These are phyloP conservation scores for Fragilariopsis cylindrus DNA, from an alignment of 108 stramenopile genomes.

Conservation along the genomic window DNA sequence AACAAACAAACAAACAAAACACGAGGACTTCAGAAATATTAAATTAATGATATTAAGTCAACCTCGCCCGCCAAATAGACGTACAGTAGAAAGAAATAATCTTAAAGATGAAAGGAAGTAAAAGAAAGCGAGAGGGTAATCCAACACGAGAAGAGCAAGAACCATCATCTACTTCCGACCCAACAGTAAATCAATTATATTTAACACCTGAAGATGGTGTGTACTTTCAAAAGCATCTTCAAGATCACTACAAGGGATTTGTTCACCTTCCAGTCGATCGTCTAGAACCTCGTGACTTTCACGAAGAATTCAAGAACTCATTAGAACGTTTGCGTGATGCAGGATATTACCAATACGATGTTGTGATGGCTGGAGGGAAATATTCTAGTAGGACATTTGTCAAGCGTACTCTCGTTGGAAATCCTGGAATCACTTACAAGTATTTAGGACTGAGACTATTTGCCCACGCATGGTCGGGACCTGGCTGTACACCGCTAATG, in stretches of 20 bases:
- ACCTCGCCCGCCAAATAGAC: no score
- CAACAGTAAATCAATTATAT: slow-evolving; percentile 7
- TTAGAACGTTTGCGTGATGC: slow-evolving; percentile 52
- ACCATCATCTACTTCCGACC: not conserved
- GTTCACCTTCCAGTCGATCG: slow-evolving; percentile 35
- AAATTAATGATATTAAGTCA: no score
- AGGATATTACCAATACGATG: slow-evolving; percentile 61
- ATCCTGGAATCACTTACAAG: slow-evolving; percentile 92
- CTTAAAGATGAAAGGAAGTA: no score
- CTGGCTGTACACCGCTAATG: slow-evolving; percentile 22
- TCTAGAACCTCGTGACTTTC: slow-evolving; percentile 31
- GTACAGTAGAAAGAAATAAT: no score
- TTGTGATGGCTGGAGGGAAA: slow-evolving; percentile 84
- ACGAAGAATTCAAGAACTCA: slow-evolving; percentile 34
- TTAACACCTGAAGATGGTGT: slow-evolving; percentile 45
- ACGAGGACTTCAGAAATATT: no score
- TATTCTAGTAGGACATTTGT: slow-evolving; percentile 73
- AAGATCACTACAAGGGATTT: slow-evolving; percentile 56
- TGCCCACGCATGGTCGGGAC: slow-evolving; percentile 84
- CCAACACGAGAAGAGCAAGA: no score
- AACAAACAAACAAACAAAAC: no score
- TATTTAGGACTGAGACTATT: slow-evolving; percentile 90
- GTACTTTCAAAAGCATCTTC: slow-evolving; percentile 40
- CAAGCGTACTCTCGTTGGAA: slow-evolving; percentile 74
- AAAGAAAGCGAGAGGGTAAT: no score